Percentiles rank a stretch among this genome's conserved stretches.
phyloP scores from a whole-genome alignment of 805 yeast species.

The Tetrapisispora iriomotensis region DNA sequence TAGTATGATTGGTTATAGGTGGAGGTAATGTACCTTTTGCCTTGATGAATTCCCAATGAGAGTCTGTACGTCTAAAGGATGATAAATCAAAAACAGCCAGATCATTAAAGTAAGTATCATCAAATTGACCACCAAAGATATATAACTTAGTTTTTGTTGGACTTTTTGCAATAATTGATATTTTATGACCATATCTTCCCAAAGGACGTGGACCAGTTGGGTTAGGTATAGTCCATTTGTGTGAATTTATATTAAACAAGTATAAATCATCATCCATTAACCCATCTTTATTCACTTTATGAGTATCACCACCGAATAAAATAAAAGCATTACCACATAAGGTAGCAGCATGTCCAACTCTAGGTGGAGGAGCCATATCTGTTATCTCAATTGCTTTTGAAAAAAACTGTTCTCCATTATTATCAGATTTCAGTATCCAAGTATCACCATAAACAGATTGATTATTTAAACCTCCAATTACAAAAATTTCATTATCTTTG shows the following conservation, averaged over 20 bases:
- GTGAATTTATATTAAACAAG: slow-evolving; percentile 68
- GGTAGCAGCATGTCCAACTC: slow-evolving; percentile 92
- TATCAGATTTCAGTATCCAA: slow-evolving; percentile 61
- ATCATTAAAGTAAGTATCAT: slow-evolving; percentile 73
- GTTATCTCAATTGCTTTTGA: slow-evolving; percentile 54
- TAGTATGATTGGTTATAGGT: slow-evolving; percentile 83
- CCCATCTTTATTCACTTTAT: slow-evolving; percentile 63
- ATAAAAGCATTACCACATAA: slow-evolving; percentile 92
- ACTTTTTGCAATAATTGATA: slow-evolving; percentile 60
- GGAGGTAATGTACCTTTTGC: slow-evolving; percentile 48
- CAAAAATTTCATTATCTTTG: slow-evolving; percentile 68
- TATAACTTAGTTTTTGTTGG: slow-evolving; percentile 54
- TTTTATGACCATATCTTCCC: slow-evolving; percentile 92
- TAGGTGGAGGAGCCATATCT: slow-evolving; percentile 82
- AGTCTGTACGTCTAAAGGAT: slow-evolving; percentile 70
- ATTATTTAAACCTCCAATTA: slow-evolving; percentile 94
- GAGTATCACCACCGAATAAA: slow-evolving; percentile 94
- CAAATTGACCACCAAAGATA: slow-evolving; percentile 92
- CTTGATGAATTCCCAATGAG: slow-evolving; percentile 70
- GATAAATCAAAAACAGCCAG: slow-evolving; percentile 79
- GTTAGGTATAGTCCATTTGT: slow-evolving; percentile 70
- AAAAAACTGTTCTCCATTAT: slow-evolving; percentile 31
- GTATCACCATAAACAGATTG: slow-evolving; percentile 90
- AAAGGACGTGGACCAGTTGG: slow-evolving; percentile 69
- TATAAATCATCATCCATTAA: slow-evolving; percentile 84